Conservation (phyloP, 345 rosid species). For the Dipteronia sinensis region DNA sequence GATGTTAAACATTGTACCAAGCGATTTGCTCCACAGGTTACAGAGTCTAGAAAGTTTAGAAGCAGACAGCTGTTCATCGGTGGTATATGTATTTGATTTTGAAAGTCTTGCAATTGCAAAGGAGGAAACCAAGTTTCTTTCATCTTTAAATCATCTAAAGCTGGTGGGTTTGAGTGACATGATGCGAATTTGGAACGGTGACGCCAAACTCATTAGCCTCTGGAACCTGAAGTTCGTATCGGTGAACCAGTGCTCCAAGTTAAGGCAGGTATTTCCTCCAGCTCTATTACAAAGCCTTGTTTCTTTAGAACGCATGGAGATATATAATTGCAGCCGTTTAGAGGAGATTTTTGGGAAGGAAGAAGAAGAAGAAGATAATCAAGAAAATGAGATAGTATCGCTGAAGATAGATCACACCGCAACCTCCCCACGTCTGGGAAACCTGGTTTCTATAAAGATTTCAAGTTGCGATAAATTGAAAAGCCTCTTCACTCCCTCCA, state of each 20-base stretch:
- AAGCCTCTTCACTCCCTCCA: background rate
- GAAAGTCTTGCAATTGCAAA: background rate
- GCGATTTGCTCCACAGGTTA: background rate
- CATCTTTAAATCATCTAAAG: background rate
- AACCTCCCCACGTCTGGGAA: background rate
- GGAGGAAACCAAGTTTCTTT: background rate
- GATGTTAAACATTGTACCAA: background rate
- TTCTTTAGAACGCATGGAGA: background rate
- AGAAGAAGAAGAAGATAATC: background rate
- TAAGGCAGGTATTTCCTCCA: background rate
- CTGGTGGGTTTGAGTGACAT: background rate
- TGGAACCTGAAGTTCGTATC: background rate
- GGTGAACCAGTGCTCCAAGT: accelerated
- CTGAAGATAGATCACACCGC: background rate
- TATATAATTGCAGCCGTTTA: background rate
- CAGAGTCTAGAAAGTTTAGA: background rate
- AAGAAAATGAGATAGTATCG: background rate
- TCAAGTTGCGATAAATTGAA: background rate
- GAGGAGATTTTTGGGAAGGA: background rate
- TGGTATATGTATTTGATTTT: background rate
- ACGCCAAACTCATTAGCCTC: background rate
- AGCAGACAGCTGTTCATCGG: accelerated
- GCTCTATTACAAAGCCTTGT: background rate
- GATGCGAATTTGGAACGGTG: background rate
- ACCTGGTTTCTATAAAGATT: background rate